Evolutionary conservation across 2,329 filamentous ascomycete species (phyloP).

Genomic region (Peltaster fructicola): DNA sequence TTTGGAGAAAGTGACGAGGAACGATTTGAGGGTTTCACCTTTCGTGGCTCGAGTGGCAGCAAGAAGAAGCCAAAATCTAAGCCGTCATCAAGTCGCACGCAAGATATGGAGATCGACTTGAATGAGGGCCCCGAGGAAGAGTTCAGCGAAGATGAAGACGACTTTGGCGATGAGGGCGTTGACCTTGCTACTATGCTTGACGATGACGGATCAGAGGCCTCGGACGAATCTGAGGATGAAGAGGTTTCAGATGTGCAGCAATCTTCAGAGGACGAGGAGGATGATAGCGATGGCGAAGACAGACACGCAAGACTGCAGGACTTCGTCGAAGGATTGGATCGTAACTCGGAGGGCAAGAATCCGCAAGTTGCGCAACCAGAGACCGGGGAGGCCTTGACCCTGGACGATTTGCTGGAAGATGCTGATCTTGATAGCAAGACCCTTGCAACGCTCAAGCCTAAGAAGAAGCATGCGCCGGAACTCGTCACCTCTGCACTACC

Average conservation of each 20-base stretch:
- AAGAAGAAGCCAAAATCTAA: slow-evolving; percentile 32
- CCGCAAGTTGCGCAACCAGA: too few species aligned
- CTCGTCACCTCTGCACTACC: slow-evolving; percentile 60
- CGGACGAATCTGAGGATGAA: slow-evolving; percentile 18
- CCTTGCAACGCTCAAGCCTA: slow-evolving; percentile 35
- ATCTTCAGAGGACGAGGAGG: slow-evolving; percentile 12
- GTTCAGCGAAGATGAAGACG: slow-evolving; percentile 31
- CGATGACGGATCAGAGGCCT: slow-evolving; percentile 31
- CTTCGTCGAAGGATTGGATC: slow-evolving; percentile 30
- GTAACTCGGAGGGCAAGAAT: slow-evolving; percentile 2
- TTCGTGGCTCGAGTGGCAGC: slow-evolving; percentile 38
- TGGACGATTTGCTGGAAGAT: slow-evolving; percentile 49
- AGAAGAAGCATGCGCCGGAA: slow-evolving; percentile 20
- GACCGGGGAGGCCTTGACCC: too few species aligned
- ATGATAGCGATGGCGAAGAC: slow-evolving; percentile 12
- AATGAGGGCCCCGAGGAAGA: slow-evolving; percentile 29
- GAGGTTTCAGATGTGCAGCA: too few species aligned
- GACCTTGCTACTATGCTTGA: slow-evolving; percentile 46
- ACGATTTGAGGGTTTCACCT: slow-evolving; percentile 59
- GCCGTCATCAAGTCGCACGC: too few species aligned
- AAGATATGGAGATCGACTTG: slow-evolving; percentile 26
- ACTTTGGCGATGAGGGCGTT: slow-evolving; percentile 44
- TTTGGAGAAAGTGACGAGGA: slow-evolving; percentile 83
- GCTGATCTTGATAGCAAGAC: slow-evolving; percentile 54
- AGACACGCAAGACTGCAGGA: slow-evolving; percentile 26